Evolutionary conservation across 1,139 yeast genomes (phyloP), one percentile per base, ranked within the genome.

Genomic region (Cylindricascospora bacillispora): DNA sequence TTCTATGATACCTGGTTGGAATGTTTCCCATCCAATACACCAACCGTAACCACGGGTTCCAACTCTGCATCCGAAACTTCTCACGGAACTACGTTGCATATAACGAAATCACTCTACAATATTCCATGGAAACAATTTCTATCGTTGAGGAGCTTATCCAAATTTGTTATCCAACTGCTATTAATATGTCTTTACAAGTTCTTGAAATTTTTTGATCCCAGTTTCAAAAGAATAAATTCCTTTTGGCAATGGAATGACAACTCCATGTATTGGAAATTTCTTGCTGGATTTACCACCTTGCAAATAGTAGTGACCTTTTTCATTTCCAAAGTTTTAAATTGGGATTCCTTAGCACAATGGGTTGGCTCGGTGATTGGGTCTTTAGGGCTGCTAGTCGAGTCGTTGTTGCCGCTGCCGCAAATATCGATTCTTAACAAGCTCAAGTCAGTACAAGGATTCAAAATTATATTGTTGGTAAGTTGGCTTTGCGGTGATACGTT

Each of bases 401-500:
- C 89, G n/a, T 59, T 81, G 14, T 60, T 85, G 34, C 95, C 95
- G 3, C 59, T 85, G 30, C 95, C 95, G 0, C 95, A 85, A 54
- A 81, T 85, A 29, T 59, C 86, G 19, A 60, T 82, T 35, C 67
- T 82, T 33, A 67, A 73, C 47, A 63, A 86, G 35, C 54, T 81
- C 17, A 71, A 73, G 42, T 70, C 82, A 1, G 73, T 79, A 5
- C 77, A 77, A 41, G 89, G 89, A 38, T 83, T 85, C 57, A 77
- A 85, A 44, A 61, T 76, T 27, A 69, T 86, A 22, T 59, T 85
- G 29, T 54, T 85, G 28, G 58, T 82, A 18, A 77, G 89, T 44
- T 85, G 95, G 95, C 60, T 85, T 6, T 77, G 89, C 36, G 95
- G 95, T 30, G 95, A 85, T 56, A 59, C 77, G 27, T 69, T 83